A percentile compares a stretch with the other conserved stretches of the same genome.
Conservation (phyloP, 345 rosid genomes). For the Gossypium australe region DNA sequence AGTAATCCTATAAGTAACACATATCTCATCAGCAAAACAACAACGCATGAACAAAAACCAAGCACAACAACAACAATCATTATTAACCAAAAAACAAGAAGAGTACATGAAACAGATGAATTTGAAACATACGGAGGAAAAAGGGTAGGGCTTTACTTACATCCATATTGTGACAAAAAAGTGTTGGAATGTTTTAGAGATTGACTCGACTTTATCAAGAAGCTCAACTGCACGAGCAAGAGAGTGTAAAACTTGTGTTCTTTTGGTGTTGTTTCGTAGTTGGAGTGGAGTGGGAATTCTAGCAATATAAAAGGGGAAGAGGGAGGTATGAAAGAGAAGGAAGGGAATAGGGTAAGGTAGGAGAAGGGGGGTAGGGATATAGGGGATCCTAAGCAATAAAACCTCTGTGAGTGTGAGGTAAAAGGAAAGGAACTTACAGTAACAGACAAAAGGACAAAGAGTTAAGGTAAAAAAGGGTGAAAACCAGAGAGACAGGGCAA, state of each 20-base stretch:
- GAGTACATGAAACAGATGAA: neutral
- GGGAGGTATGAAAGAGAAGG: conserved; percentile 1
- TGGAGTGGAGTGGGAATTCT: neutral
- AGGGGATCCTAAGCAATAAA: conserved; percentile 16
- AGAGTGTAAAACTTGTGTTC: neutral
- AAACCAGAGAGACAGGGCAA: neutral
- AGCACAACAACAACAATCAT: neutral
- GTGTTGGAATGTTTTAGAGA: neutral
- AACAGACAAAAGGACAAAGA: conserved; percentile 35
- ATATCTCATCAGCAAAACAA: neutral
- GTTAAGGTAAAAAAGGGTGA: conserved; percentile 21
- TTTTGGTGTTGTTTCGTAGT: neutral
- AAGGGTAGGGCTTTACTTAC: neutral
- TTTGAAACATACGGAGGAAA: neutral
- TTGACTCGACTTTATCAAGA: neutral
- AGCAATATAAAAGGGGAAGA: conserved; percentile 11
- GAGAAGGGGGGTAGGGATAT: neutral
- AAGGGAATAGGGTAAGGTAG: neutral
- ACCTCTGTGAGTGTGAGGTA: neutral
- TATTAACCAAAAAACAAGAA: neutral
- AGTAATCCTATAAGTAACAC: conserved; percentile 27
- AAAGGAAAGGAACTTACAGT: conserved; percentile 22
- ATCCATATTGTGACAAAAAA: conserved; percentile 4
- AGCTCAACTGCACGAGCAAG: neutral
- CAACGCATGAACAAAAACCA: neutral